These are phyloP conservation scores for Purpureocillium lavendulum DNA, from an alignment of 2,329 filamentous ascomycete genomes.

Conservation along the genomic window DNA sequence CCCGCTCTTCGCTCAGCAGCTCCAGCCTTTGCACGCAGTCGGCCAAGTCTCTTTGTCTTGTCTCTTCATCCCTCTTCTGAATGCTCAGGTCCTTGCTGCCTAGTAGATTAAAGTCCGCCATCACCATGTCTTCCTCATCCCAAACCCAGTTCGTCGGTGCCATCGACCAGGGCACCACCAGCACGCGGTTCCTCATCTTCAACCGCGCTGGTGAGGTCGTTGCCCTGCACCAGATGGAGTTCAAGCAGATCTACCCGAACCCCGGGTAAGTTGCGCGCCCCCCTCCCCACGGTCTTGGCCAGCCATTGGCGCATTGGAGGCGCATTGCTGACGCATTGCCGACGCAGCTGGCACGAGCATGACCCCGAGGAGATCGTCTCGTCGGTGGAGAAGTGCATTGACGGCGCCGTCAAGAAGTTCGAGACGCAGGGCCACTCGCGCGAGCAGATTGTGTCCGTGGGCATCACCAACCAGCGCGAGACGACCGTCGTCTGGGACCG, in stretches of 20 bases:
- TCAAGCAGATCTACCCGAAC: conserved; percentile 65
- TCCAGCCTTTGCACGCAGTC: background rate
- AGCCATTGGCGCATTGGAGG: too few species aligned
- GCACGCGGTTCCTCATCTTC: conserved; percentile 71
- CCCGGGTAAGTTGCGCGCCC: conserved; percentile 49
- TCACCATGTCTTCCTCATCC: conserved; percentile 22
- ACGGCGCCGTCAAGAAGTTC: conserved; percentile 63
- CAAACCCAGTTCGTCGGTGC: conserved; percentile 54
- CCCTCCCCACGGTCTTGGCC: background rate
- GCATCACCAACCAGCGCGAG: conserved; percentile 79
- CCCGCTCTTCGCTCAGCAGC: background rate
- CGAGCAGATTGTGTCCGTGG: conserved; percentile 63
- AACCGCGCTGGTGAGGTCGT: conserved; percentile 61
- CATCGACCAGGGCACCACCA: conserved; percentile 75
- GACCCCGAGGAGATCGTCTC: conserved; percentile 66
- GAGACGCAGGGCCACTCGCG: conserved; percentile 57
- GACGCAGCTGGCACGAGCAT: conserved; percentile 71
- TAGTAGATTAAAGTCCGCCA: conserved; percentile 8
- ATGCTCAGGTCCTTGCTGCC: conserved; percentile 16
- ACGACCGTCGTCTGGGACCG: conserved; percentile 75
- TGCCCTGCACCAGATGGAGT: conserved; percentile 67
- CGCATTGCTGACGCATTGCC: background rate
- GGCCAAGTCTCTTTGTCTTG: too few species aligned
- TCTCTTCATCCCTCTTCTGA: conserved; percentile 6
- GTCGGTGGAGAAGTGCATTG: conserved; percentile 69